A percentile compares a stretch with the other conserved stretches of the same genome.
Conservation (phyloP, 2,329 filamentous ascomycete genomes). For the Epichloe scottii region DNA sequence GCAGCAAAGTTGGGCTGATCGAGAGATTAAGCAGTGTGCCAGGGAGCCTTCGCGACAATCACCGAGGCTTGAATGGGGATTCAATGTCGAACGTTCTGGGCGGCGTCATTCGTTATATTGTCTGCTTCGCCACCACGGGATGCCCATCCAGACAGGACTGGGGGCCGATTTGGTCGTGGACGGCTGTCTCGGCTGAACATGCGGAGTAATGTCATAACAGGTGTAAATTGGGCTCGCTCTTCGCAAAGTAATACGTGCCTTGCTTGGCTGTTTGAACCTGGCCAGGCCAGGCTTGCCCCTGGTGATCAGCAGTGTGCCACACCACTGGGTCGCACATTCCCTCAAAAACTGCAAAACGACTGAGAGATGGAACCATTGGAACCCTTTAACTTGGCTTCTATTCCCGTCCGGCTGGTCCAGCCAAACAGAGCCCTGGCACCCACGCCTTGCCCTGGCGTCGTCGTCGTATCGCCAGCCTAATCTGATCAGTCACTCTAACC, state of each 20-base stretch:
- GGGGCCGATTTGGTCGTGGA: too few species aligned
- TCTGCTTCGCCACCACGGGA: too few species aligned
- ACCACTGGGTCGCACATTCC: background rate
- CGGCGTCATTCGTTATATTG: too few species aligned
- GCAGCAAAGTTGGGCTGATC: background rate
- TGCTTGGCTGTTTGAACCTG: background rate
- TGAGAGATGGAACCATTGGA: background rate
- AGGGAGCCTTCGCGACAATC: too few species aligned
- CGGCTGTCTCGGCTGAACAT: background rate
- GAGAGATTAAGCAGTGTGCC: too few species aligned
- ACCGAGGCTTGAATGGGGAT: too few species aligned
- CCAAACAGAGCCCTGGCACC: background rate
- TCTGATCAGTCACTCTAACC: background rate
- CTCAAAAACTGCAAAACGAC: background rate
- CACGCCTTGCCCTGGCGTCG: background rate
- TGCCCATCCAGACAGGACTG: too few species aligned
- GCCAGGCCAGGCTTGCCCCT: background rate
- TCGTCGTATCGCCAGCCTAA: background rate
- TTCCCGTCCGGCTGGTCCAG: slow-evolving; percentile 1
- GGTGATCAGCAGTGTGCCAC: background rate
- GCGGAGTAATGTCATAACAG: background rate
- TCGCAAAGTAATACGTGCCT: background rate
- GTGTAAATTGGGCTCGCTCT: background rate
- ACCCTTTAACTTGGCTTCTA: background rate
- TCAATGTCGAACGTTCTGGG: too few species aligned